Percentiles rank a stretch among this genome's conserved stretches.
Conservation (phyloP, 176 grass and related monocot species). For the Avena insularis region DNA sequence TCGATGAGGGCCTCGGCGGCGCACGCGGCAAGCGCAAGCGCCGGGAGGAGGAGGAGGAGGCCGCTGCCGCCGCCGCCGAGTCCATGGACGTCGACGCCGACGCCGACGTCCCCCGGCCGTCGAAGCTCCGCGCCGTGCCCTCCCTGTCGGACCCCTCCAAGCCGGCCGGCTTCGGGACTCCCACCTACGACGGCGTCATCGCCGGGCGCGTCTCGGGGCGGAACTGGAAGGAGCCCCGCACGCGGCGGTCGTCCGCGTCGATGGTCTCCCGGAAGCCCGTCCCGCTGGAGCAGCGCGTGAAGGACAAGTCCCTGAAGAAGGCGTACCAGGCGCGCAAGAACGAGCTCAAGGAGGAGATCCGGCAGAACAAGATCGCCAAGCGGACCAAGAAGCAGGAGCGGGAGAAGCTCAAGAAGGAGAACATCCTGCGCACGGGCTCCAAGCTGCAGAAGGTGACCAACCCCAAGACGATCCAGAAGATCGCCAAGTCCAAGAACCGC, state of each 20-base stretch:
- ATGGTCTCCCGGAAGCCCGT: slow-evolving; percentile 59
- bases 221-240: slow-evolving; percentile 85
- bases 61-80: slow-evolving; percentile 37
- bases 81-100: slow-evolving; percentile 73
- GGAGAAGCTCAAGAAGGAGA: slow-evolving; percentile 95
- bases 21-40: slow-evolving; percentile 85
- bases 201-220: slow-evolving; percentile 80
- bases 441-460: slow-evolving; percentile 91
- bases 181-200: slow-evolving; percentile 91
- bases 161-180: slow-evolving; percentile 74
- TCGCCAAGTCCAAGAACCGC: slow-evolving; percentile 88
- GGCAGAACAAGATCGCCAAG: slow-evolving; percentile 82
- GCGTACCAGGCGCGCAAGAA: slow-evolving; percentile 72
- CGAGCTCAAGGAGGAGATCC: slow-evolving; percentile 96
- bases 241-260: slow-evolving; percentile 68
- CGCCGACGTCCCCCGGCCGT: slow-evolving; percentile 45
- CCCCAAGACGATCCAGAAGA: slow-evolving; percentile 96
- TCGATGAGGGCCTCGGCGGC: slow-evolving; percentile 91
- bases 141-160: slow-evolving; percentile 78
- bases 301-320: slow-evolving; percentile 85
- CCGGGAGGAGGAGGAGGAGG: slow-evolving; percentile 33
- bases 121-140: slow-evolving; percentile 71
- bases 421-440: slow-evolving; percentile 73
- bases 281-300: slow-evolving; percentile 71
- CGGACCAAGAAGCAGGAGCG: slow-evolving; percentile 77